A percentile compares a stretch with the other conserved stretches of the same genome.
Evolutionary conservation across 495 filamentous ascomycete genomes (phyloP).

Genomic region (Annulohypoxylon bovei): DNA sequence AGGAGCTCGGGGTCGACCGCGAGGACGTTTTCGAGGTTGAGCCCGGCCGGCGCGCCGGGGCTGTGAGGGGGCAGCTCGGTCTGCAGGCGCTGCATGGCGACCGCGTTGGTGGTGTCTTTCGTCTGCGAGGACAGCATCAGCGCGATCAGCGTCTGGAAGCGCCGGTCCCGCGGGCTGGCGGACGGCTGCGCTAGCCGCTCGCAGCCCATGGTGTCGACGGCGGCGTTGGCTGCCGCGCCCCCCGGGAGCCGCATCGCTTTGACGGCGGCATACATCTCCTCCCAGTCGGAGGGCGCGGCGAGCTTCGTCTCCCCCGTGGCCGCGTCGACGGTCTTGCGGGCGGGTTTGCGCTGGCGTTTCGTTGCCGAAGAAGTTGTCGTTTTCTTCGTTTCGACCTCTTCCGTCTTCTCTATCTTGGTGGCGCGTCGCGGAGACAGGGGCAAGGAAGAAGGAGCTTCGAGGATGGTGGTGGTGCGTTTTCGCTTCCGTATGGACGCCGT

Average conservation of each 20-base stretch:
- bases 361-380: conserved; percentile 35
- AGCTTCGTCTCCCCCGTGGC: conserved; percentile 64
- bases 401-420: conserved; percentile 32
- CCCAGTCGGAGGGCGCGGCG: conserved; percentile 82
- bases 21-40: conserved; percentile 84
- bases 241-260: conserved; percentile 78
- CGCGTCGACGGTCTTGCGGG: conserved; percentile 68
- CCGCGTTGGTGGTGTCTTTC: conserved; percentile 92
- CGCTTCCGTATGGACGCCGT: conserved; percentile 57
- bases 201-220: conserved; percentile 98
- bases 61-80: conserved; percentile 69
- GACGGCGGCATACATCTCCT: conserved; percentile 79
- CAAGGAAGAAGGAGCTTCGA: conserved; percentile 26
- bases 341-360: conserved; percentile 66
- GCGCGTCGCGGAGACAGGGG: conserved; percentile 19
- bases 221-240: conserved; percentile 71
- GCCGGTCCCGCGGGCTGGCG: conserved; percentile 68
- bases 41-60: conserved; percentile 51
- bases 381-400: conserved; percentile 27
- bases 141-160: conserved; percentile 91
- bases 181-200: conserved; percentile 72
- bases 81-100: conserved; percentile 82
- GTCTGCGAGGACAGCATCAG: conserved; percentile 98
- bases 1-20: conserved; percentile 73
- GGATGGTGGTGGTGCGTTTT: conserved; percentile 55